Conservation (phyloP, 2,329 filamentous ascomycete genomes). For the Fusarium sp. region DNA sequence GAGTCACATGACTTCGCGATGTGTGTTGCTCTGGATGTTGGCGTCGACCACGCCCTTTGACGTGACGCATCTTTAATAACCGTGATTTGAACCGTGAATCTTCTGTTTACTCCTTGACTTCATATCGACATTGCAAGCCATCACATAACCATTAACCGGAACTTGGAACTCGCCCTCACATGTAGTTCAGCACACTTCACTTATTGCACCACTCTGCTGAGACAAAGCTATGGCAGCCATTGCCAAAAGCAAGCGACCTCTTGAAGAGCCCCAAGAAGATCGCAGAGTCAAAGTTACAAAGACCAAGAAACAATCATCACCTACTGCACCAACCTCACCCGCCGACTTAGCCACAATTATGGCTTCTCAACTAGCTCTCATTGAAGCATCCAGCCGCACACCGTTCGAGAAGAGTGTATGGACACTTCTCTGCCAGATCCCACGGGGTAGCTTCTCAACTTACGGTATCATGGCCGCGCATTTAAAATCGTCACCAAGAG, state of each 20-base stretch:
- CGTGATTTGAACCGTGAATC: conserved; percentile 2
- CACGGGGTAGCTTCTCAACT: conserved; percentile 76
- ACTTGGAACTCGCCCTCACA: background rate
- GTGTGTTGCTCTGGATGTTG: conserved; percentile 43
- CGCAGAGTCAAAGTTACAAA: conserved; percentile 23
- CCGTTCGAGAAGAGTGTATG: conserved; percentile 72
- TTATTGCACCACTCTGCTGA: background rate
- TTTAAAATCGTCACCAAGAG: conserved; percentile 75
- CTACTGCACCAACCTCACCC: background rate
- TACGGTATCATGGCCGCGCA: conserved; percentile 76
- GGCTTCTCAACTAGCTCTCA: conserved; percentile 53
- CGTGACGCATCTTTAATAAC: conserved; percentile 7
- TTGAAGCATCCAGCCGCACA: conserved; percentile 55
- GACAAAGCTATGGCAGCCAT: conserved; percentile 17
- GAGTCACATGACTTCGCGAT: conserved; percentile 43
- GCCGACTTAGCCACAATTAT: conserved; percentile 36
- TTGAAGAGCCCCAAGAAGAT: conserved; percentile 24
- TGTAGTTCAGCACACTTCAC: background rate
- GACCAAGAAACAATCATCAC: conserved; percentile 2
- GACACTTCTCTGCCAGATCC: conserved; percentile 77
- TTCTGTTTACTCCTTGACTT: background rate
- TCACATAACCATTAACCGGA: background rate
- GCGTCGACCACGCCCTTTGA: conserved; percentile 33
- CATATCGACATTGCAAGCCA: background rate
- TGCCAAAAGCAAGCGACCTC: conserved; percentile 33